A percentile compares a stretch with the other conserved stretches of the same genome.
phyloP scores from a whole-genome alignment of 1,284 basidiomycete species.

The Ceratobasidium sp. region DNA sequence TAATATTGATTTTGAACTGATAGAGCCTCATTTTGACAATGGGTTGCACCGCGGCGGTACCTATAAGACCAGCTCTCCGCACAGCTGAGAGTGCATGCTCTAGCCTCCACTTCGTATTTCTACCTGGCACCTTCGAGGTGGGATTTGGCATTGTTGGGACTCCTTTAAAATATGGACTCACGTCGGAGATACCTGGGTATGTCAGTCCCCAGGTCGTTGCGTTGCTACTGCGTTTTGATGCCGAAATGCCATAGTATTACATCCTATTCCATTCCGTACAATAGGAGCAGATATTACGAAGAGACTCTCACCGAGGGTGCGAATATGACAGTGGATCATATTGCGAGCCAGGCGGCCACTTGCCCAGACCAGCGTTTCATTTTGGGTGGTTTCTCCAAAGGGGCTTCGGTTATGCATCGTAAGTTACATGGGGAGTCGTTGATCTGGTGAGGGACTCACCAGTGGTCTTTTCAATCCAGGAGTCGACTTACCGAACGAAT shows the following conservation, averaged over 20 bases:
- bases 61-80: too few species aligned
- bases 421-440: not conserved
- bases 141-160: too few species aligned
- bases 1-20: too few species aligned
- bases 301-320: not conserved
- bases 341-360: not conserved
- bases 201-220: too few species aligned
- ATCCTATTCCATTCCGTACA: constrained; percentile 10
- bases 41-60: too few species aligned
- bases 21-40: too few species aligned
- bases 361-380: constrained; percentile 22
- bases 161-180: not conserved
- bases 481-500: not conserved
- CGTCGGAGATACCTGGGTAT: not conserved
- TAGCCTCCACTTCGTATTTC: too few species aligned
- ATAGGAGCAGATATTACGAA: constrained; percentile 9
- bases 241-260: not conserved
- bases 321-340: not conserved
- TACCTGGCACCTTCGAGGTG: too few species aligned
- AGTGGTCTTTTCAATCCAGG: not conserved
- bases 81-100: too few species aligned
- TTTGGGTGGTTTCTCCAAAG: constrained; percentile 21
- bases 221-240: too few species aligned
- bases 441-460: not conserved
- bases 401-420: not conserved